These are phyloP conservation scores for Amyloporia xantha DNA, from an alignment of 768 basidiomycete species.

Conservation along the genomic window DNA sequence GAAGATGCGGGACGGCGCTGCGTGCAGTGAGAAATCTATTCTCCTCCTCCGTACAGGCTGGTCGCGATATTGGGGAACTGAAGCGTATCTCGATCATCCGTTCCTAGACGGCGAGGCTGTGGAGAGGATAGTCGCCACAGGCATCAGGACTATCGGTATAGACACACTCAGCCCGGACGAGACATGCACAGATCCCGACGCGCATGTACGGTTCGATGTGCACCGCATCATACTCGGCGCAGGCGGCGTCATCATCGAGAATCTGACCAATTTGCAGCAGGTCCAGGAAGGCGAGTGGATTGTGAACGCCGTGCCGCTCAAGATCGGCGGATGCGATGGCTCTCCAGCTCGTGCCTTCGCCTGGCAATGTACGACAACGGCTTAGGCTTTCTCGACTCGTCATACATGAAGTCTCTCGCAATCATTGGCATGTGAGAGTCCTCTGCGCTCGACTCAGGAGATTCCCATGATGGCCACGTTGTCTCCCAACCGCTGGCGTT, in stretches of 20 bases:
- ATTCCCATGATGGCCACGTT: no score
- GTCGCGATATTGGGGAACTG: slow-evolving; percentile 38
- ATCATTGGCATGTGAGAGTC: not conserved
- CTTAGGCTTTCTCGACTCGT: not conserved
- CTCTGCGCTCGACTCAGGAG: no score
- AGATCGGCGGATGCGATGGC: slow-evolving; percentile 55
- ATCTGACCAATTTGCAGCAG: slow-evolving; percentile 49
- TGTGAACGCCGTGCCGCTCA: slow-evolving; percentile 55
- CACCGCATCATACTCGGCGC: slow-evolving; percentile 55
- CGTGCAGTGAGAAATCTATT: slow-evolving; percentile 27
- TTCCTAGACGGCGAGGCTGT: slow-evolving; percentile 53
- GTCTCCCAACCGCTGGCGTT: no score
- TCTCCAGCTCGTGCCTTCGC: slow-evolving; percentile 67
- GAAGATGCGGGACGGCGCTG: slow-evolving; percentile 21
- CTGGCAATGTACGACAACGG: slow-evolving; percentile 22
- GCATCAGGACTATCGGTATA: slow-evolving; percentile 51
- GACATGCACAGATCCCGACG: slow-evolving; percentile 14
- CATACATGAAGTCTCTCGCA: not conserved
- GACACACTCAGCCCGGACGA: slow-evolving; percentile 64
- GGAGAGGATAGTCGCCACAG: slow-evolving; percentile 37
- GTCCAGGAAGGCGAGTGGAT: slow-evolving; percentile 32
- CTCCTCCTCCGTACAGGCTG: slow-evolving; percentile 64
- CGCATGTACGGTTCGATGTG: slow-evolving; percentile 25
- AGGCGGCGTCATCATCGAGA: slow-evolving; percentile 64
- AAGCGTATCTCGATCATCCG: slow-evolving; percentile 56